A percentile compares a stretch with the other conserved stretches of the same genome.
phyloP scores from a whole-genome alignment of 371 early-diverging fungal species.

The Circinella minor region DNA sequence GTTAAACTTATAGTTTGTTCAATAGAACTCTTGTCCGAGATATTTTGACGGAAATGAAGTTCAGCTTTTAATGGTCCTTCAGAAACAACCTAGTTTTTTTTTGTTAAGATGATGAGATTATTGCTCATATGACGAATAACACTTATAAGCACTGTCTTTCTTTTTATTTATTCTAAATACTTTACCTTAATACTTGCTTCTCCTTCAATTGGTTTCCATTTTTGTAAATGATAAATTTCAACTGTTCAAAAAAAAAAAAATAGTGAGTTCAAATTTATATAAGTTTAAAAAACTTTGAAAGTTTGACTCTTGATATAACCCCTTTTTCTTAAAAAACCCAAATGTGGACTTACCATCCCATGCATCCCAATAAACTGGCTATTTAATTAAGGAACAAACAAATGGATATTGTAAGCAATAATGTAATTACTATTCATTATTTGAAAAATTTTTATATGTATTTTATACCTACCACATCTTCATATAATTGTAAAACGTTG shows the following conservation, averaged over 20 bases:
- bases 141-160: too few relatives aligned
- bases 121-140: neutral
- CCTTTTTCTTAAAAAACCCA: too few relatives aligned
- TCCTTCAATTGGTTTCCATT: slow-evolving; percentile 36
- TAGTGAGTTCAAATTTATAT: neutral
- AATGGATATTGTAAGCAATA: neutral
- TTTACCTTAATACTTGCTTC: slow-evolving; percentile 30
- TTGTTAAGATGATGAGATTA: neutral
- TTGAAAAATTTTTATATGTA: too few relatives aligned
- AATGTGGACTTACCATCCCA: slow-evolving; percentile 43
- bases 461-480: slow-evolving; percentile 70
- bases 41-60: slow-evolving; percentile 63
- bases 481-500: slow-evolving; percentile 85
- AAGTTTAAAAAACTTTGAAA: too few relatives aligned
- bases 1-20: slow-evolving; percentile 78
- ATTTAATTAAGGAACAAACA: neutral
- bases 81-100: slow-evolving; percentile 29
- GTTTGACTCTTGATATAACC: too few relatives aligned
- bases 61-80: slow-evolving; percentile 57
- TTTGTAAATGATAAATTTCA: slow-evolving; percentile 54
- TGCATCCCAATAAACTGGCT: slow-evolving; percentile 86
- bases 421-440: neutral
- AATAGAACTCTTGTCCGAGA: slow-evolving; percentile 70
- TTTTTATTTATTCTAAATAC: neutral
- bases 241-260: slow-evolving; percentile 20